Percentiles rank a stretch among this genome's conserved stretches.
Conservation (phyloP, 257 asterid species). For the Plantago elongata region DNA sequence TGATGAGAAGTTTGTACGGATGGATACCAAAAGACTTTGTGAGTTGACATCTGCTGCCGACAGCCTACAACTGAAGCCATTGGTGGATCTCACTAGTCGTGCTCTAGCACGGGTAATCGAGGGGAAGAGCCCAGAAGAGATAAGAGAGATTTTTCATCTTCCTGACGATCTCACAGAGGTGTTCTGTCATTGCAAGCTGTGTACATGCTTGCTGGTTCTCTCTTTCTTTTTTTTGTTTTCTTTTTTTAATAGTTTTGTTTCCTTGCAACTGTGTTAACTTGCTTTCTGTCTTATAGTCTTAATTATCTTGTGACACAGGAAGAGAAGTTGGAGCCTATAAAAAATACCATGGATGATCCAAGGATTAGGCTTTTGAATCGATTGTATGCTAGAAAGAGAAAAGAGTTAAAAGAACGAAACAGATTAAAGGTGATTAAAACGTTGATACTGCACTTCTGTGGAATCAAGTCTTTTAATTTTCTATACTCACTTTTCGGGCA, state of each 20-base stretch:
- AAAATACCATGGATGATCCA: conserved; percentile 88
- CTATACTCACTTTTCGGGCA: conserved; percentile 14
- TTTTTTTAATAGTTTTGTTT: conserved; percentile 7
- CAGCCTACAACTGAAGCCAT: conserved; percentile 83
- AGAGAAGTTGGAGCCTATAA: conserved; percentile 94
- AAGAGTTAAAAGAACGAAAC: conserved; percentile 79
- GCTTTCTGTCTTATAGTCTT: conserved; percentile 16
- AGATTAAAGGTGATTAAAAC: conserved; percentile 59
- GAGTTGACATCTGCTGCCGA: conserved; percentile 98
- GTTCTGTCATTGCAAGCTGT: conserved; percentile 59
- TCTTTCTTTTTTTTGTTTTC: conserved; percentile 25
- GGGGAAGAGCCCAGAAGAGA: conserved; percentile 90
- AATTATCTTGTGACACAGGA: conserved; percentile 48
- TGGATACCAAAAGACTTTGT: conserved; percentile 88
- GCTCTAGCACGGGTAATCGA: conserved; percentile 95
- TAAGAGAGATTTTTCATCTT: conserved; percentile 79
- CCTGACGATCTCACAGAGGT: conserved; percentile 99
- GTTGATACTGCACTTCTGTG: conserved; percentile 19
- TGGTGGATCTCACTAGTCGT: conserved; percentile 94
- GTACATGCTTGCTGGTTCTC: conserved; percentile 41
- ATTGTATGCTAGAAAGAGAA: conserved; percentile 88
- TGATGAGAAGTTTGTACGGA: conserved; percentile 84
- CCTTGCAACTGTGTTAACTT: neutral
- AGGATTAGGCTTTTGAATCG: conserved; percentile 84
- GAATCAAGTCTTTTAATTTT: conserved; percentile 16